A percentile compares a stretch with the other conserved stretches of the same genome.
Conservation (phyloP, 768 basidiomycete genomes). For the Collybia mongolica region DNA sequence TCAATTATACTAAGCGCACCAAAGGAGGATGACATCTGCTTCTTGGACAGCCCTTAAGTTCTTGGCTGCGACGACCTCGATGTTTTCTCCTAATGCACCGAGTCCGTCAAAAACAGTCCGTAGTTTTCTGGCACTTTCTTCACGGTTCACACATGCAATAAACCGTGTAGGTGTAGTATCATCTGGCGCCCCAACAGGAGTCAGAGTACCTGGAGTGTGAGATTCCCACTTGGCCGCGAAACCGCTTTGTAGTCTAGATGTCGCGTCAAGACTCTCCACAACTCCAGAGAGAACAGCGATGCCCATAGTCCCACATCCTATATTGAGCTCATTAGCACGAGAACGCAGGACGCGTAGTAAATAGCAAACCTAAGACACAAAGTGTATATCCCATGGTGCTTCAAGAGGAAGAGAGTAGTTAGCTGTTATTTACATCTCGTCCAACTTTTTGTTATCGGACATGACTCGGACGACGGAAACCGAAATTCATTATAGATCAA, state of each 20-base stretch:
- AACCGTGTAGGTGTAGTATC: slow-evolving; percentile 76
- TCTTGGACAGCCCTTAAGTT: slow-evolving; percentile 73
- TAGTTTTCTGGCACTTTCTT: slow-evolving; percentile 71
- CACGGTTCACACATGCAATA: slow-evolving; percentile 83
- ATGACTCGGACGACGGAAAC: slow-evolving; percentile 14
- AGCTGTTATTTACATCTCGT: slow-evolving; percentile 1
- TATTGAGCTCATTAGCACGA: slow-evolving; percentile 16
- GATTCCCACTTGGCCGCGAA: slow-evolving; percentile 35
- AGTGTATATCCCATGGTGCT: slow-evolving; percentile 85
- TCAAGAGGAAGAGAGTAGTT: slow-evolving; percentile 1
- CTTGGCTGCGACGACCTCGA: slow-evolving; percentile 66
- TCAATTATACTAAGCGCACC: slow-evolving; percentile 46
- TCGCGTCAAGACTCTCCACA: slow-evolving; percentile 70
- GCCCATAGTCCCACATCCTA: slow-evolving; percentile 99
- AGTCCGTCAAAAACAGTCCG: slow-evolving; percentile 56
- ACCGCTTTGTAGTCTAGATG: slow-evolving; percentile 21
- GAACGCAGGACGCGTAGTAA: slow-evolving; percentile 1
- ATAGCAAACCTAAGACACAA: slow-evolving; percentile 71
- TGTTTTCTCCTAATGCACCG: slow-evolving; percentile 57
- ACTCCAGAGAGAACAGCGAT: slow-evolving; percentile 93
- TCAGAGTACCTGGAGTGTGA: slow-evolving; percentile 67
- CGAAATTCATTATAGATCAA: slow-evolving; percentile 7
- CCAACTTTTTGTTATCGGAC: slow-evolving; percentile 2
- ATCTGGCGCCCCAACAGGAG: slow-evolving; percentile 62
- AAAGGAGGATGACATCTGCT: slow-evolving; percentile 85